These are phyloP conservation scores for Peronosclerospora sorghi DNA, from an alignment of 352 stramenopile species.

Conservation along the genomic window DNA sequence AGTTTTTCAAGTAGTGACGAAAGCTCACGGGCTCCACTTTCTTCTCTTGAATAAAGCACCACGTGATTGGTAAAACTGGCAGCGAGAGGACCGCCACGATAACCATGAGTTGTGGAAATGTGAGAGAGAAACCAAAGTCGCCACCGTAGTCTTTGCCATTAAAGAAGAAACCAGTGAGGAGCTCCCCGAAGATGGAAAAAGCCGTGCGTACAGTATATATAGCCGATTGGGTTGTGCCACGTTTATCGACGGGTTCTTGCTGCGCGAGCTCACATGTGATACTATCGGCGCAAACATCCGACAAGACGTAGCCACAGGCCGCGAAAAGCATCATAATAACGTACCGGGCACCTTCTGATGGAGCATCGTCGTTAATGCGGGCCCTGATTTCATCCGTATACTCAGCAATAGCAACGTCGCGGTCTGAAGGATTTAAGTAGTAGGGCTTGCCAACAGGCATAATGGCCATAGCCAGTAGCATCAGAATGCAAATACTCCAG, in stretches of 20 bases:
- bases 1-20: slow-evolving; percentile 22
- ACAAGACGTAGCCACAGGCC: slow-evolving; percentile 39
- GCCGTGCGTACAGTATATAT: slow-evolving; percentile 34
- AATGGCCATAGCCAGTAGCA: slow-evolving; percentile 31
- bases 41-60: slow-evolving; percentile 28
- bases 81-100: slow-evolving; percentile 22
- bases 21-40: slow-evolving; percentile 14
- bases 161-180: slow-evolving; percentile 34
- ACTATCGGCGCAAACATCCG: slow-evolving; percentile 41
- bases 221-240: slow-evolving; percentile 33
- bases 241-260: slow-evolving; percentile 31
- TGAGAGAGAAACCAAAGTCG: slow-evolving; percentile 28
- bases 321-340: slow-evolving; percentile 50
- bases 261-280: slow-evolving; percentile 48
- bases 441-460: slow-evolving; percentile 26
- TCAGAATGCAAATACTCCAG: slow-evolving; percentile 28
- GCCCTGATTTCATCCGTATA: slow-evolving; percentile 23
- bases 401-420: slow-evolving; percentile 19
- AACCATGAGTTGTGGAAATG: slow-evolving; percentile 32
- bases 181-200: slow-evolving; percentile 27
- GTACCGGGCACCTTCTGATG: slow-evolving; percentile 27
- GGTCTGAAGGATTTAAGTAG: slow-evolving; percentile 27
- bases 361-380: slow-evolving; percentile 22
- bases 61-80: slow-evolving; percentile 27
- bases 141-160: slow-evolving; percentile 39